These are phyloP conservation scores for Colletotrichum sp. DNA, from an alignment of 2,329 filamentous ascomycete genomes.

Conservation along the genomic window DNA sequence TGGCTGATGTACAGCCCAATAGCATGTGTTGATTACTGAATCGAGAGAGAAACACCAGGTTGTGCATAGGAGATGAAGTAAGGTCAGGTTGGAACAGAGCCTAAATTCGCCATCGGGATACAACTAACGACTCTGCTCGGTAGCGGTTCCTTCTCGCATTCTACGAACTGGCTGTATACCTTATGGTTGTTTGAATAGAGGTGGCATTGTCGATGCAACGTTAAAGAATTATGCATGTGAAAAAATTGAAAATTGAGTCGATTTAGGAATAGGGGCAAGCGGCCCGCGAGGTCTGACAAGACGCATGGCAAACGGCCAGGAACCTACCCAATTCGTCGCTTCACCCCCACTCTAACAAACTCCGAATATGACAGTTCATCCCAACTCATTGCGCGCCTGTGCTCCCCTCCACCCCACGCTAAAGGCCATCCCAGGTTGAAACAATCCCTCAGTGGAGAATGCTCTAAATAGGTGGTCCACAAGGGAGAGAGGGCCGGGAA, in stretches of 20 bases:
- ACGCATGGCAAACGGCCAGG: neutral
- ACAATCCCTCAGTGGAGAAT: neutral
- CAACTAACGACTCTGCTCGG: neutral
- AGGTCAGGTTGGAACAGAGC: neutral
- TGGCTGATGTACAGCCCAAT: neutral
- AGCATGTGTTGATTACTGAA: neutral
- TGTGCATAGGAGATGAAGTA: neutral
- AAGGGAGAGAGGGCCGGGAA: neutral
- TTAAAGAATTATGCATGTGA: neutral
- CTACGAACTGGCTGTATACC: neutral
- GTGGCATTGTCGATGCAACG: neutral
- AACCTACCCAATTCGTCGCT: neutral
- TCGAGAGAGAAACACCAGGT: neutral
- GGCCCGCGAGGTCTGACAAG: neutral
- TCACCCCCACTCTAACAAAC: neutral
- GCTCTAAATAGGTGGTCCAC: neutral
- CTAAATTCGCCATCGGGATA: neutral
- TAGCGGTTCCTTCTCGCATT: neutral
- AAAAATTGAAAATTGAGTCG: neutral
- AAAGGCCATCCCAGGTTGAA: neutral
- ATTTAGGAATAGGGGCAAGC: neutral
- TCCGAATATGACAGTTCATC: neutral
- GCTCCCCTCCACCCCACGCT: neutral
- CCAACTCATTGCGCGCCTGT: neutral
- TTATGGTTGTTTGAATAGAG: neutral